Conservation (phyloP, 1,139 yeast genomes). For the Hanseniaspora uvarum region DNA sequence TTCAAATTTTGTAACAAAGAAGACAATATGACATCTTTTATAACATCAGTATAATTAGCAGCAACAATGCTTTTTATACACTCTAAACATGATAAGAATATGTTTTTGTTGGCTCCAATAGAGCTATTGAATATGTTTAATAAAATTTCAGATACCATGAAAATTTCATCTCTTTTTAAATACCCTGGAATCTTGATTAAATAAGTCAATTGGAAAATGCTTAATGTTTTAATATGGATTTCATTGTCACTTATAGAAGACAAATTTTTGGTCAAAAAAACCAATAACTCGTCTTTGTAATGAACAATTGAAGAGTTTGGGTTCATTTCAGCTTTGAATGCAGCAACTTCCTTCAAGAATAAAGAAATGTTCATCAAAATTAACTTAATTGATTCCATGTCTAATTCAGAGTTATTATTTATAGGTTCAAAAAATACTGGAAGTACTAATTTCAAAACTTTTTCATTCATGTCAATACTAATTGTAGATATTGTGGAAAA, state of each 20-base stretch:
- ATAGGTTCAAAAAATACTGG: constrained; percentile 33
- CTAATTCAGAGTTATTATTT: constrained; percentile 25
- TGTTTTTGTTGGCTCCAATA: constrained; percentile 33
- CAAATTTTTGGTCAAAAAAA: constrained; percentile 55
- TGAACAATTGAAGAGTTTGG: constrained; percentile 32
- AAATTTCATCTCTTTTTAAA: constrained; percentile 45
- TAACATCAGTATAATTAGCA: constrained; percentile 28
- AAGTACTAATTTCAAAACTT: constrained; percentile 36
- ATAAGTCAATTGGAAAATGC: constrained; percentile 54
- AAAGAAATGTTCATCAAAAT: constrained; percentile 52
- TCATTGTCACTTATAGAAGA: constrained; percentile 58
- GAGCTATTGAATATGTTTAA: constrained; percentile 42
- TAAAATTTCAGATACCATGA: constrained; percentile 55
- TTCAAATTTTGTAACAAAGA: constrained; percentile 38
- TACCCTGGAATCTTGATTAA: constrained; percentile 41
- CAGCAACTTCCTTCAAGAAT: constrained; percentile 37
- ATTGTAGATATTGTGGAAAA: constrained; percentile 47
- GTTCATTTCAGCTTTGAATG: constrained; percentile 19
- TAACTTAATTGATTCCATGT: constrained; percentile 47
- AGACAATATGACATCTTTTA: constrained; percentile 54
- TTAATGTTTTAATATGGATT: constrained; percentile 54
- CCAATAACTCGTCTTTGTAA: constrained; percentile 57
- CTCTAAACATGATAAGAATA: constrained; percentile 38
- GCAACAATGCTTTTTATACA: constrained; percentile 44
- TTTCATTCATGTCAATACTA: constrained; percentile 38